These are phyloP conservation scores for Trichophyton equinum DNA, from an alignment of 2,329 filamentous ascomycete genomes.

Conservation along the genomic window DNA sequence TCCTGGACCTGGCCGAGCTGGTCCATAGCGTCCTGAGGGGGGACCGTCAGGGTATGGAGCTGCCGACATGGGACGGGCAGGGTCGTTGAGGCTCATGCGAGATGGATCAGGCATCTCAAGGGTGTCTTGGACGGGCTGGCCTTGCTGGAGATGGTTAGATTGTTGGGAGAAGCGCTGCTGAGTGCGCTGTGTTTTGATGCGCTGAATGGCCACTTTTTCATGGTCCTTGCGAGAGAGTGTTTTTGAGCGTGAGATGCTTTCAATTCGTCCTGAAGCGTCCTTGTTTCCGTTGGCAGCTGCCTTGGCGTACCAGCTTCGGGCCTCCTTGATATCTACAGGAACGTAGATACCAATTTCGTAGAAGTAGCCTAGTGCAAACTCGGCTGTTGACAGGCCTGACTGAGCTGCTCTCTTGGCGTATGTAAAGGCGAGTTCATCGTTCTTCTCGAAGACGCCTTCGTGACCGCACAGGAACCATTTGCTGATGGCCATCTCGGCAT, in stretches of 20 bases:
- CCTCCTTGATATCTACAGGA: constrained; percentile 67
- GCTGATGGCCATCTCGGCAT: constrained; percentile 90
- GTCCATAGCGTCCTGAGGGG: constrained; percentile 18
- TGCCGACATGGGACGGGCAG: constrained; percentile 20
- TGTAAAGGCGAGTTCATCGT: constrained; percentile 81
- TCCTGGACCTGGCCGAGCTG: constrained; percentile 17
- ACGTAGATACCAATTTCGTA: constrained; percentile 92
- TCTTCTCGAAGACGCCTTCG: constrained; percentile 85
- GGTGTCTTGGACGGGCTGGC: constrained; percentile 33
- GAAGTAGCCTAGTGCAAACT: constrained; percentile 96
- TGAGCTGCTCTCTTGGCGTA: constrained; percentile 81
- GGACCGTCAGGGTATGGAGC: constrained; percentile 34
- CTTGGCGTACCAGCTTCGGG: constrained; percentile 77
- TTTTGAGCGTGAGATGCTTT: constrained; percentile 70
- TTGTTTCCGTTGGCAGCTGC: constrained; percentile 85
- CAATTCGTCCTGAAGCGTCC: constrained; percentile 69
- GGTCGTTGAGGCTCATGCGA: constrained; percentile 27
- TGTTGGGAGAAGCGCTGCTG: constrained; percentile 13
- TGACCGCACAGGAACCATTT: constrained; percentile 98
- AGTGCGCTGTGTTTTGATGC: constrained; percentile 71
- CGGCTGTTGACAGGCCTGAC: constrained; percentile 71
- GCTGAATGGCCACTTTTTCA: constrained; percentile 75
- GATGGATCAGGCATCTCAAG: constrained; percentile 40
- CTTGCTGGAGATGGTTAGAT: constrained; percentile 16
- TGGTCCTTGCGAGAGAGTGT: constrained; percentile 83